These are phyloP conservation scores for Trichoderma asperelloides DNA, from an alignment of 495 filamentous ascomycete genomes.

Conservation along the genomic window DNA sequence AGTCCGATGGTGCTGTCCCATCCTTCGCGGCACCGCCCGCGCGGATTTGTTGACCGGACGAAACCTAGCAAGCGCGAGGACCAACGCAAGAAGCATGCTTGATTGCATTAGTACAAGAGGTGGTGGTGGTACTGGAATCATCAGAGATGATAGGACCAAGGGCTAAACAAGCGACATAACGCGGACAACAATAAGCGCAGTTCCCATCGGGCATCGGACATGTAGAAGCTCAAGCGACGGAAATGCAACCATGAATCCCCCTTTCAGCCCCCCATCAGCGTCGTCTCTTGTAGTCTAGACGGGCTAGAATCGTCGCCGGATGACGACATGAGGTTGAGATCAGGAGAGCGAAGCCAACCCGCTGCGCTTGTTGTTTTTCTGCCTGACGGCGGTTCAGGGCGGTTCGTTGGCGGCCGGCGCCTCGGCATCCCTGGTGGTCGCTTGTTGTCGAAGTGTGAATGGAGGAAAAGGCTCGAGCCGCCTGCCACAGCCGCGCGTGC, in stretches of 20 bases:
- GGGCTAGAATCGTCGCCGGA: neutral
- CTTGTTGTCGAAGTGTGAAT: conserved; percentile 3
- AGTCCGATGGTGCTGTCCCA: neutral
- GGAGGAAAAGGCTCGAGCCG: conserved; percentile 4
- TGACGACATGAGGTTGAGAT: neutral
- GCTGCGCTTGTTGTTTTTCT: neutral
- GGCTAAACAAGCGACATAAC: neutral
- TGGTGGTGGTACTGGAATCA: neutral
- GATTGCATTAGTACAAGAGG: neutral
- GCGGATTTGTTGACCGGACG: neutral
- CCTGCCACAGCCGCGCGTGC: neutral
- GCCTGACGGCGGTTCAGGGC: neutral
- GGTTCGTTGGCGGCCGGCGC: conserved; percentile 1
- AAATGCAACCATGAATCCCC: neutral
- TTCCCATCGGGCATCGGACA: neutral
- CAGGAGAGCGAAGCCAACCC: neutral
- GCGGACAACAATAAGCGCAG: neutral
- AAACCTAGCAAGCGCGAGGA: neutral
- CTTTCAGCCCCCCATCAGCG: neutral
- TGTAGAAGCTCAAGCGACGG: neutral
- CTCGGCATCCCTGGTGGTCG: neutral
- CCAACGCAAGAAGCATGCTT: neutral
- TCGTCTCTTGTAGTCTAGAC: neutral
- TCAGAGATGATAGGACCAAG: neutral
- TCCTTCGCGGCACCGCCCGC: neutral